Evolutionary conservation across 1,284 basidiomycete genomes (phyloP), one percentile per base, ranked within the genome.

Genomic region (Malassezia yamatoensis): DNA sequence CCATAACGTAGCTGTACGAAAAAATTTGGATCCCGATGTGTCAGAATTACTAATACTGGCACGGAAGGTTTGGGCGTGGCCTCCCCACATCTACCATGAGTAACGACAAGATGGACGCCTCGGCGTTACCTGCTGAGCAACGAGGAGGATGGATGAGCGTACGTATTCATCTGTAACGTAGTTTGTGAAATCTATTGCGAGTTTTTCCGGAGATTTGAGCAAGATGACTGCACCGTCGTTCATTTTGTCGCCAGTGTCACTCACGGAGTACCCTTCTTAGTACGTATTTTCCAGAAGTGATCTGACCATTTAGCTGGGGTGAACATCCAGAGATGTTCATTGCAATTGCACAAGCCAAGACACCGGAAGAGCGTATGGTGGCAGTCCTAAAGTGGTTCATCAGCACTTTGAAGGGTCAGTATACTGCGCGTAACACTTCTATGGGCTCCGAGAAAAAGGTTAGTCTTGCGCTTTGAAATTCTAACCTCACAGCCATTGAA

Each of bases 401-500:
- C 55, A 59, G 61, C 65, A 96, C 90, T 0, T 81, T 96, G 58
- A 94, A 91, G 76, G 89, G 88, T 37, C 90, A 94, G 72, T 94
- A 94, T 77, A 94, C 88, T 15, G 75, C 78, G 54, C 62, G 78
- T 67, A 51, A 73, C 63, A 64, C 56, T n/a, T 62, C 53, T 20
- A 63, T 58, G 83, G 91, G 91, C 9, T 90, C 87, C 2, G 91
- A 96, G 81, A 98, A 96, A 81, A 98, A 96, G 41, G 41, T 43
- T 10, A 8, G 41, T 85, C 59, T 63, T 15, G 52, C 21, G 68
- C 49, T 29, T 29, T 29, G 24, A 29, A 57, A 6, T 3, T n/a
- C 18, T 24, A 35, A 87, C 41, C 21, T 10, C 16, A 43, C 16
- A 43, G 77, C 91, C 91, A 9, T 80, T 96, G 59, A 96, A 96